phyloP scores from a whole-genome alignment of 805 yeast species.

The Candida silvatica region DNA sequence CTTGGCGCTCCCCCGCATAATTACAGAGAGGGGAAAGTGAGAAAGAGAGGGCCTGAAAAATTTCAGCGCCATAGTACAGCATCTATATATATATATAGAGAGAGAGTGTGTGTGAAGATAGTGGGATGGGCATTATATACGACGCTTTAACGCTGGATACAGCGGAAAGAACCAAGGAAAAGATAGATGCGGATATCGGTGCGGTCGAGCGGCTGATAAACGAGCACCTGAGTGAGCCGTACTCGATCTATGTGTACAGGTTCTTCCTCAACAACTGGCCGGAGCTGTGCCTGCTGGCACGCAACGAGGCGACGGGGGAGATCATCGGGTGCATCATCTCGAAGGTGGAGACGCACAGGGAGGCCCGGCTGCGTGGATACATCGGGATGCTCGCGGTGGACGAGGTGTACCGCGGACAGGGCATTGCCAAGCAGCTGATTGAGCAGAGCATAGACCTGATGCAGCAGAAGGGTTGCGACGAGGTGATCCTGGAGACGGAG shows the following conservation, averaged over 20 bases:
- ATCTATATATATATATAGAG: too few relatives aligned
- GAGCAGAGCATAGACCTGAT: constrained; percentile 52
- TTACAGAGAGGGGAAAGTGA: too few relatives aligned
- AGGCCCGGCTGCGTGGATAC: constrained; percentile 73
- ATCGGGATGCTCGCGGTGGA: constrained; percentile 94
- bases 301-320: constrained; percentile 25
- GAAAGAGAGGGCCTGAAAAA: too few relatives aligned
- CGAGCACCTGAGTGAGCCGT: constrained; percentile 82
- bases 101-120: neutral
- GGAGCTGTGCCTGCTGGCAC: constrained; percentile 62
- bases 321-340: constrained; percentile 83
- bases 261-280: constrained; percentile 92
- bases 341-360: constrained; percentile 70
- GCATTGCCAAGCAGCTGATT: constrained; percentile 74
- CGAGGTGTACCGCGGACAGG: constrained; percentile 59
- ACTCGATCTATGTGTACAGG: constrained; percentile 86
- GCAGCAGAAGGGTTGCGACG: constrained; percentile 66
- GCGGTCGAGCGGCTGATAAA: constrained; percentile 52
- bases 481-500: constrained; percentile 89
- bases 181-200: constrained; percentile 33
- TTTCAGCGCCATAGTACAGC: too few relatives aligned
- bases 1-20: too few relatives aligned
- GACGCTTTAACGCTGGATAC: constrained; percentile 15
- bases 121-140: constrained; percentile 5
- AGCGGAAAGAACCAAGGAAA: constrained; percentile 4